A percentile compares a stretch with the other conserved stretches of the same genome.
phyloP scores from a whole-genome alignment of 768 basidiomycete species.

The Panaeolus papilionaceus region DNA sequence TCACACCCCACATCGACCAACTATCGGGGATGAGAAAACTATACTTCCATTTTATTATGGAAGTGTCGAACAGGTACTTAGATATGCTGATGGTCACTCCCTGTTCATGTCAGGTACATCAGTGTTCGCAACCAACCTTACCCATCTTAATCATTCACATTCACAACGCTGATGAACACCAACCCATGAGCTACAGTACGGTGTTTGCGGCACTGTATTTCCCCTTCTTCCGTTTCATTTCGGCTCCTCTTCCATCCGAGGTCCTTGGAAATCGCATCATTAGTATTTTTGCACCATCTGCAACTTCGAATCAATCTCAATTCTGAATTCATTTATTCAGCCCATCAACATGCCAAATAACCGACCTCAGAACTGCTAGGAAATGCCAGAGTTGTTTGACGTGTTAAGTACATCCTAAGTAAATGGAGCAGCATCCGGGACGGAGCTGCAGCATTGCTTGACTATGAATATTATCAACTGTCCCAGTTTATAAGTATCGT shows the following conservation, averaged over 20 bases:
- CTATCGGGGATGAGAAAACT: not conserved
- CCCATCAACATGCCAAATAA: no score
- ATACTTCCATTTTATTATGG: not conserved
- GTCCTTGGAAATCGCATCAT: constrained; percentile 2
- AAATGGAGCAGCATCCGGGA: no score
- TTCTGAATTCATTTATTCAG: no score
- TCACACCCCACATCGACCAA: not conserved
- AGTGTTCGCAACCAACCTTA: not conserved
- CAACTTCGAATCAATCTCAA: not conserved
- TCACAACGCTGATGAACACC: no score
- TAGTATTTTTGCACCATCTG: not conserved
- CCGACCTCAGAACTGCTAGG: no score
- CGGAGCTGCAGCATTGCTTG: no score
- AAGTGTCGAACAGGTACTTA: not conserved
- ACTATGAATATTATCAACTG: no score
- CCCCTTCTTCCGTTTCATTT: not conserved
- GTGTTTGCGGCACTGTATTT: not conserved
- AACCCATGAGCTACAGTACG: no score
- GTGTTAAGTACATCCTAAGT: no score
- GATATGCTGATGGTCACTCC: not conserved
- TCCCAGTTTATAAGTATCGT: no score
- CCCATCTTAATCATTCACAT: not conserved
- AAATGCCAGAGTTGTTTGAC: no score
- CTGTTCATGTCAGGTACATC: not conserved
- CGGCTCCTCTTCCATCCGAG: not conserved